Base-by-base conservation (phyloP, 1,284 basidiomycete genomes). In the Malassezia brasiliensis region DNA sequence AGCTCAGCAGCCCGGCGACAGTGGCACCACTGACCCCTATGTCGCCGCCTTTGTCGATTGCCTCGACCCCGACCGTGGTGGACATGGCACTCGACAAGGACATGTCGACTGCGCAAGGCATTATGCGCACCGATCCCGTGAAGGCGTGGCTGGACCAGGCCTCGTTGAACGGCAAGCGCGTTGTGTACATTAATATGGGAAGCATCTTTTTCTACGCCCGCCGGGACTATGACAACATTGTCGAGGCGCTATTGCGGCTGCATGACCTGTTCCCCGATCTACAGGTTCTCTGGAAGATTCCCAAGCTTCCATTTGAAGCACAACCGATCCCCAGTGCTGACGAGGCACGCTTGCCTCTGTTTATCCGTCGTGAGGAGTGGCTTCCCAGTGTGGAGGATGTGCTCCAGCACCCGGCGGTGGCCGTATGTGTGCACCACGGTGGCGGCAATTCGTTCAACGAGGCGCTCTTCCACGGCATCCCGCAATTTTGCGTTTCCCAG, bases 361-460 rank as follows among this genome's bases (percentile, higher is more conserved):
- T 57, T 44, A 66, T 71, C 28, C 53, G 63, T 25, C 59, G 62
- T 32, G 63, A 63, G 9, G 50, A 51, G 20, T 71, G 69, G 69
- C 53, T 71, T 1, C 53, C 52, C 15, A 60, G 55, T 50, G 59
- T 62, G 20, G 56, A 65, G 17, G 51, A 50, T 1, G 68, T 71
- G 39, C 60, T 65, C 50, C 48, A 59, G 42, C 69, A 71, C 35
- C 66, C 69, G 25, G 63, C 66, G 5, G 36, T 66, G 25, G 65
- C 64, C 31, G 63, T 63, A 1, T 59, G 56, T 15, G 54, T 69
- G 38, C 67, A 71, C 57, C 69, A 71, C 47, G 69, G 67, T 17
- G 69, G 69, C 10, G 69, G 69, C 45, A 71, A 71, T 56, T 64
- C 61, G 15, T 71, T 68, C 64, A 71, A 71, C 57, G 69, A 72